phyloP scores from a whole-genome alignment of 2,329 filamentous ascomycete species.

The Botrytis tulipae region DNA sequence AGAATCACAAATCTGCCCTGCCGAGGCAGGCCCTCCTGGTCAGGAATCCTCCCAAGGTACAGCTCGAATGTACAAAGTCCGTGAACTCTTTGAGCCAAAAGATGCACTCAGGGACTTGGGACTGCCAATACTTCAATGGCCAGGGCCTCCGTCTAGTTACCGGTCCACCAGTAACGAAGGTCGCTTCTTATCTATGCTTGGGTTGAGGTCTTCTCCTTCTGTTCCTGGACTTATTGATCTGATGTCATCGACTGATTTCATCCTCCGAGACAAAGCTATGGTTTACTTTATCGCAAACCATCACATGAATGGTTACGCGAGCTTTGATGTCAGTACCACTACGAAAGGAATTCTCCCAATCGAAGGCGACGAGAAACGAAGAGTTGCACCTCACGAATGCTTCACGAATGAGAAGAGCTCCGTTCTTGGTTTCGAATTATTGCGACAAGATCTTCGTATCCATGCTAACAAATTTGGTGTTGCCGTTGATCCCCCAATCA shows the following conservation, averaged over 20 bases:
- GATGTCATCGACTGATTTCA: constrained; percentile 62
- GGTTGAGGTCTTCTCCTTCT: constrained; percentile 68
- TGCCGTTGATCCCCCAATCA: constrained; percentile 73
- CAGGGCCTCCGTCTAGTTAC: constrained; percentile 62
- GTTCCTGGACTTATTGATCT: constrained; percentile 74
- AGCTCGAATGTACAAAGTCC: constrained; percentile 64
- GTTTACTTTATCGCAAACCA: constrained; percentile 81
- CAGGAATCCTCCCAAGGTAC: constrained; percentile 54
- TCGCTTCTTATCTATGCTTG: constrained; percentile 69
- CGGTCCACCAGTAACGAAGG: constrained; percentile 67
- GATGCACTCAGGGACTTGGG: constrained; percentile 66
- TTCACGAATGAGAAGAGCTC: constrained; percentile 77
- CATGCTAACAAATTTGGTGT: constrained; percentile 88
- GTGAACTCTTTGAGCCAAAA: constrained; percentile 79
- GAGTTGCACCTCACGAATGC: constrained; percentile 73
- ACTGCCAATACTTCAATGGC: constrained; percentile 80
- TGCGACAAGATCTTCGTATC: constrained; percentile 71
- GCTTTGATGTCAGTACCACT: constrained; percentile 57
- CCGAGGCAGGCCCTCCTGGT: constrained; percentile 60
- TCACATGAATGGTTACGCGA: constrained; percentile 71
- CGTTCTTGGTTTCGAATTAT: constrained; percentile 76
- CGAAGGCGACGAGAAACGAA: constrained; percentile 59
- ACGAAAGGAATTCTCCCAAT: constrained; percentile 68
- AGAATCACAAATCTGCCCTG: constrained; percentile 77
- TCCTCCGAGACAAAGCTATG: constrained; percentile 67